phyloP scores from a whole-genome alignment of 2,329 filamentous ascomycete species.

The Colletotrichum tamarilloi region DNA sequence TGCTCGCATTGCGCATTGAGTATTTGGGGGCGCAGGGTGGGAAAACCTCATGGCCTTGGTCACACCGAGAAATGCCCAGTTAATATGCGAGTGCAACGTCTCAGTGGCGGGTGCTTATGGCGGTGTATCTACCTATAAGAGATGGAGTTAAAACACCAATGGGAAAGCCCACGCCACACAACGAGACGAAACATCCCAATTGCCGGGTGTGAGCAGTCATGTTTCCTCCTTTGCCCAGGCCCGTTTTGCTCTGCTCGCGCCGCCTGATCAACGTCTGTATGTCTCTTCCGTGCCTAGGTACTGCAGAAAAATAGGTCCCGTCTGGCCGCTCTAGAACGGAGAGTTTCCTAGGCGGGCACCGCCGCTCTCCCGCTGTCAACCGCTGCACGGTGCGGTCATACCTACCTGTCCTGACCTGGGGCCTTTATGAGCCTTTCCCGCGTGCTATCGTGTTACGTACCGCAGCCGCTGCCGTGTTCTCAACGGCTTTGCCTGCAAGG shows the following conservation, averaged over 20 bases:
- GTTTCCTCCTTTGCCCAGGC: background rate
- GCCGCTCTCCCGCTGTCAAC: slow-evolving; percentile 30
- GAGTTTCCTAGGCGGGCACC: background rate
- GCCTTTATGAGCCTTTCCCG: background rate
- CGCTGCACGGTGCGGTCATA: slow-evolving; percentile 33
- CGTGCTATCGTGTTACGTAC: background rate
- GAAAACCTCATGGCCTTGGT: background rate
- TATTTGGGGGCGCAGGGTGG: background rate
- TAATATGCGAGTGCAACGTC: slow-evolving; percentile 11
- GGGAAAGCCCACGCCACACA: background rate
- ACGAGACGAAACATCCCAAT: background rate
- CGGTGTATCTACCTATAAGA: background rate
- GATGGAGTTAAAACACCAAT: background rate
- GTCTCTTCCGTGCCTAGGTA: background rate
- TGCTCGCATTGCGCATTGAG: background rate
- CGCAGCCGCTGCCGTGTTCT: background rate
- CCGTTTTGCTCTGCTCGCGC: background rate
- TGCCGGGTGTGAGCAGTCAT: background rate
- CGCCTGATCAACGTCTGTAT: too few species aligned
- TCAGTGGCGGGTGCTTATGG: background rate
- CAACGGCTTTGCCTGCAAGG: background rate
- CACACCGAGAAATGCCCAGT: background rate
- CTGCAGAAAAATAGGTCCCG: background rate
- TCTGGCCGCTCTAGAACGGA: background rate
- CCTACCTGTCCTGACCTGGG: background rate